Evolutionary conservation across 2,329 filamentous ascomycete genomes (phyloP).

Genomic region (Neodidymelliopsis sp.): DNA sequence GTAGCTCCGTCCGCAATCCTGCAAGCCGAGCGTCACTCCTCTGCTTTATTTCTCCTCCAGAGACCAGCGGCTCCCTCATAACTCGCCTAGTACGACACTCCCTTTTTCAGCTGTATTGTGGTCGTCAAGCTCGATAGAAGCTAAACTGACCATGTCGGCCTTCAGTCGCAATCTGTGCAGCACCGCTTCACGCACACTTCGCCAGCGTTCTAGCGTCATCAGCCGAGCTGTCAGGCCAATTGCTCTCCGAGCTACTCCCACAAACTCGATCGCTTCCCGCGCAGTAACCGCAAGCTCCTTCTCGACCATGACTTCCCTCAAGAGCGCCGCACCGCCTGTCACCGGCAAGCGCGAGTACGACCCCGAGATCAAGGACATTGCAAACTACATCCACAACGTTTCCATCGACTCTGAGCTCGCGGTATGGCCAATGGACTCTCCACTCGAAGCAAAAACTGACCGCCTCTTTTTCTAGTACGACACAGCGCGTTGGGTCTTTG

Average conservation of each 20-base stretch:
- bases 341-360: conserved; percentile 69
- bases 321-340: conserved; percentile 43
- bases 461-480: conserved; percentile 70
- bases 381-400: conserved; percentile 91
- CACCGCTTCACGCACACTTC: conserved; percentile 48
- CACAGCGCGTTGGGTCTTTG: conserved; percentile 93
- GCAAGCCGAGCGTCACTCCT: conserved; percentile 34
- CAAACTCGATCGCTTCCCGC: conserved; percentile 32
- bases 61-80: conserved; percentile 29
- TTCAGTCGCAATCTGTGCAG: conserved; percentile 53
- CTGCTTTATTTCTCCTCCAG: conserved; percentile 31
- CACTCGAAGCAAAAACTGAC: conserved; percentile 22
- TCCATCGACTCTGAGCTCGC: conserved; percentile 90
- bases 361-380: conserved; percentile 93
- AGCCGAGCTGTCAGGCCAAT: conserved; percentile 49
- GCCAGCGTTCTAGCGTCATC: conserved; percentile 43
- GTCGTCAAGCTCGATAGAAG: conserved; percentile 42
- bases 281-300: conserved; percentile 39
- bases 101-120: conserved; percentile 42
- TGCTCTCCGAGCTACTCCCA: conserved; percentile 38
- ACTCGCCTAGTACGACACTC: conserved; percentile 46
- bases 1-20: conserved; percentile 30
- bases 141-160: conserved; percentile 52
- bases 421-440: conserved; percentile 63
- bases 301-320: conserved; percentile 49